Percentiles rank a stretch among this genome's conserved stretches.
Conservation (phyloP, 75 land plant species). For the Sequoia sempervirens region DNA sequence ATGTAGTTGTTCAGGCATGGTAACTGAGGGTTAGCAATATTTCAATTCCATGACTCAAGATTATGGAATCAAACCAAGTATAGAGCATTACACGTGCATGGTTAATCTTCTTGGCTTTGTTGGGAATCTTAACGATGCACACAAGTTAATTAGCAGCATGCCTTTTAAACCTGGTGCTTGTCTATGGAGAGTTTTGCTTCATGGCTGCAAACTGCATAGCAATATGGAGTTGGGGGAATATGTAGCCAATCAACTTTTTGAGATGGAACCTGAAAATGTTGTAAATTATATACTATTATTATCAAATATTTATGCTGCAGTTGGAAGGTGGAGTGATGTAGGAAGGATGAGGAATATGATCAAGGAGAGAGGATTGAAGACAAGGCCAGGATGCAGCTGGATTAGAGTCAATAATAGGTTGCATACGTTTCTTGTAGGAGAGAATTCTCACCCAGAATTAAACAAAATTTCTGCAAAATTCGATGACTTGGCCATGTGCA, state of each 20-base stretch:
- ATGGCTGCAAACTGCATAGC: slow-evolving; percentile 36
- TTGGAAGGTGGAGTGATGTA: slow-evolving; percentile 19
- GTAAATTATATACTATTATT: slow-evolving; percentile 35
- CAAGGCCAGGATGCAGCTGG: no score
- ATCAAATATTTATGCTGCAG: no score
- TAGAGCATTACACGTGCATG: no score
- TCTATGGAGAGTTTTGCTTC: slow-evolving; percentile 23
- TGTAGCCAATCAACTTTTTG: slow-evolving; percentile 28
- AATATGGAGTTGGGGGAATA: slow-evolving; percentile 26
- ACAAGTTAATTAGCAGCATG: no score
- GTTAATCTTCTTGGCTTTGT: no score
- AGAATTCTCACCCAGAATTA: slow-evolving; percentile 27
- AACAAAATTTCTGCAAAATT: slow-evolving; percentile 27
- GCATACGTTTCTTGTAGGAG: slow-evolving; percentile 38
- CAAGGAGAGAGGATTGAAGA: slow-evolving; percentile 20
- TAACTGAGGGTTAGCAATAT: no score
- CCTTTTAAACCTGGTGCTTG: no score
- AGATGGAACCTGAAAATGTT: slow-evolving; percentile 15
- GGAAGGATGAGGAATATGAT: slow-evolving; percentile 21
- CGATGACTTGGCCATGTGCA: slow-evolving; percentile 21
- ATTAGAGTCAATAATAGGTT: slow-evolving; percentile 22
- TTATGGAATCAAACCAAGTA: no score
- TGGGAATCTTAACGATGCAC: no score
- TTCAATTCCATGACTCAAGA: no score
- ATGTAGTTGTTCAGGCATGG: slow-evolving; percentile 40